phyloP scores from a whole-genome alignment of 2,329 filamentous ascomycete species.

The Fusarium albidum region DNA sequence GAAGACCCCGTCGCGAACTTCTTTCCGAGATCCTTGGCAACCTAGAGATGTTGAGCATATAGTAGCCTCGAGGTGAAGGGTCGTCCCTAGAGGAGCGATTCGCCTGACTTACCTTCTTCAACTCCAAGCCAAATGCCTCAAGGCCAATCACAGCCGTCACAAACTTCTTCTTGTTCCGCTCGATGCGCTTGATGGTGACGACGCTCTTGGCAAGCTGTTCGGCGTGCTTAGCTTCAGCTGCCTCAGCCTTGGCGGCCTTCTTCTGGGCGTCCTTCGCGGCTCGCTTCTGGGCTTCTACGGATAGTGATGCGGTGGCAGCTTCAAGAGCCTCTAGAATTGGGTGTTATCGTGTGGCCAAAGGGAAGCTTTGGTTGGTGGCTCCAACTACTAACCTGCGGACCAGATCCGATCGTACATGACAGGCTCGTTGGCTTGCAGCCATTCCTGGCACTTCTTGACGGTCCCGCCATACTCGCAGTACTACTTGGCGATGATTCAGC shows the following conservation, averaged over 20 bases:
- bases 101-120: constrained; percentile 75
- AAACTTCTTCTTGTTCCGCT: constrained; percentile 97
- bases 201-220: constrained; percentile 85
- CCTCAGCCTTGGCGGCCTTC: constrained; percentile 93
- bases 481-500: constrained; percentile 59
- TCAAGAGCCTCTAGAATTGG: constrained; percentile 73
- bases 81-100: neutral
- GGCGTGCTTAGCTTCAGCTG: constrained; percentile 82
- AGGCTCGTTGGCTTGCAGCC: constrained; percentile 80
- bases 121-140: constrained; percentile 87
- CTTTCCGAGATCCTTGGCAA: constrained; percentile 96
- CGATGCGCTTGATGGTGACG: constrained; percentile 93
- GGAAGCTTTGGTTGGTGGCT: constrained; percentile 7
- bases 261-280: constrained; percentile 96
- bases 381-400: constrained; percentile 84
- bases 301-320: constrained; percentile 85
- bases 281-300: constrained; percentile 90
- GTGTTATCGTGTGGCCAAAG: constrained; percentile 14
- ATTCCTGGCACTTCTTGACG: constrained; percentile 95
- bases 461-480: constrained; percentile 99
- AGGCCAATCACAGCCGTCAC: constrained; percentile 92
- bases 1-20: constrained; percentile 96
- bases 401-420: constrained; percentile 82
- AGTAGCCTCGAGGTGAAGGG: neutral
- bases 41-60: constrained; percentile 44